Evolutionary conservation across 2,329 filamentous ascomycete species (phyloP).

Genomic region (Scedosporium aurantiacum): DNA sequence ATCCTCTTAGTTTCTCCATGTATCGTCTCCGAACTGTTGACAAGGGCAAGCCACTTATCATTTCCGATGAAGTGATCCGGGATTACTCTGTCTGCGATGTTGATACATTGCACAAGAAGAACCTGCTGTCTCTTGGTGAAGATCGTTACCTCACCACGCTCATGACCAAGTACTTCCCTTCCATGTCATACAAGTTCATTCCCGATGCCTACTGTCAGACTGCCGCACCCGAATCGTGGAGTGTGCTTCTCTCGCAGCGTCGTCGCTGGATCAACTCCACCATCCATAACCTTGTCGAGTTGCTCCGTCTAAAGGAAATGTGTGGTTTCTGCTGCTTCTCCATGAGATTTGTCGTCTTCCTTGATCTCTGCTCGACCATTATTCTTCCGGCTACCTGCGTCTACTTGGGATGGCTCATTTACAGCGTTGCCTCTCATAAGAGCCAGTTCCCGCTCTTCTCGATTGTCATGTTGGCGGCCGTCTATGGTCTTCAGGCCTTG

Average conservation of each 20-base stretch:
- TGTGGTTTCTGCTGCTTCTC: constrained; percentile 99
- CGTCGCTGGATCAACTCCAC: constrained; percentile 99
- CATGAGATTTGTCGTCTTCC: constrained; percentile 92
- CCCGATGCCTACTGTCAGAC: constrained; percentile 88
- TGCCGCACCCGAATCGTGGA: constrained; percentile 88
- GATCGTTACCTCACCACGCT: constrained; percentile 95
- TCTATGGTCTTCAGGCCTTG: constrained; percentile 90
- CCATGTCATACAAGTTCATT: constrained; percentile 93
- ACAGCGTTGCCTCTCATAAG: constrained; percentile 54
- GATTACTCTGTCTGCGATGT: constrained; percentile 86
- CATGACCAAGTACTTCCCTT: constrained; percentile 96
- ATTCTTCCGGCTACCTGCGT: constrained; percentile 81
- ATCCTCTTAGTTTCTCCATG: constrained; percentile 76
- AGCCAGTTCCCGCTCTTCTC: constrained; percentile 81
- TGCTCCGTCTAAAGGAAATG: constrained; percentile 83
- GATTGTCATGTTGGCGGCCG: constrained; percentile 75
- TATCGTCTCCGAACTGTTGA: constrained; percentile 91
- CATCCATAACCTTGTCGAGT: constrained; percentile 86
- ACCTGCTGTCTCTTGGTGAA: constrained; percentile 83
- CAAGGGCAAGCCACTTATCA: constrained; percentile 87
- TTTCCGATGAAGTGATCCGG: constrained; percentile 74
- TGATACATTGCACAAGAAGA: constrained; percentile 96
- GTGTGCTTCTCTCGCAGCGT: constrained; percentile 89
- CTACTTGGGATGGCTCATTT: constrained; percentile 83
- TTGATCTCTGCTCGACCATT: constrained; percentile 86